Evolutionary conservation across 73 alveolate genomes (phyloP).

Genomic region (Tetrahymena elliotti): DNA sequence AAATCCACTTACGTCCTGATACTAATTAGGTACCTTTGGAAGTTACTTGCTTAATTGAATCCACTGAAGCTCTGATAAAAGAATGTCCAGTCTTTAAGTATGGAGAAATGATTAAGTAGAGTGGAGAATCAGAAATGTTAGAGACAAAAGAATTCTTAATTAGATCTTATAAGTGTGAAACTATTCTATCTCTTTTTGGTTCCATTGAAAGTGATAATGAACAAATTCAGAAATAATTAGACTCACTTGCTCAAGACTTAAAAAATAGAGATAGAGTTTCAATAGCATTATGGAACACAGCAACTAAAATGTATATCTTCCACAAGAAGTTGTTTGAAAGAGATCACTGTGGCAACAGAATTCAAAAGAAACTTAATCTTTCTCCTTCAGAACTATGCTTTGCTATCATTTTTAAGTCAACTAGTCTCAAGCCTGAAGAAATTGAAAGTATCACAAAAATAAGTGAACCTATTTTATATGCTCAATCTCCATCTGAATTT

Average conservation of each 20-base stretch:
- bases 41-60: background rate
- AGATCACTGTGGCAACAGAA: background rate
- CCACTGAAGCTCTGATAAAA: background rate
- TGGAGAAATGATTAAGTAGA: background rate
- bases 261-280: background rate
- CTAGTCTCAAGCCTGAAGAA: background rate
- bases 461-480: background rate
- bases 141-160: background rate
- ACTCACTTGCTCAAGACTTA: background rate
- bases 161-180: background rate
- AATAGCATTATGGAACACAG: background rate
- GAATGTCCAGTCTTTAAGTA: background rate
- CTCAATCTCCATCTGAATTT: background rate
- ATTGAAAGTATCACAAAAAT: background rate
- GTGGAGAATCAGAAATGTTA: background rate
- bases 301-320: background rate
- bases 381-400: background rate
- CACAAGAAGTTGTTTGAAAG: background rate
- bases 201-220: background rate
- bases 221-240: background rate
- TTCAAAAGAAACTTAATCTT: background rate
- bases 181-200: background rate
- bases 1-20: background rate
- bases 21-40: background rate
- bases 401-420: background rate